Base-by-base conservation (phyloP, 108 stramenopile species). In the Nitzschia palea region DNA sequence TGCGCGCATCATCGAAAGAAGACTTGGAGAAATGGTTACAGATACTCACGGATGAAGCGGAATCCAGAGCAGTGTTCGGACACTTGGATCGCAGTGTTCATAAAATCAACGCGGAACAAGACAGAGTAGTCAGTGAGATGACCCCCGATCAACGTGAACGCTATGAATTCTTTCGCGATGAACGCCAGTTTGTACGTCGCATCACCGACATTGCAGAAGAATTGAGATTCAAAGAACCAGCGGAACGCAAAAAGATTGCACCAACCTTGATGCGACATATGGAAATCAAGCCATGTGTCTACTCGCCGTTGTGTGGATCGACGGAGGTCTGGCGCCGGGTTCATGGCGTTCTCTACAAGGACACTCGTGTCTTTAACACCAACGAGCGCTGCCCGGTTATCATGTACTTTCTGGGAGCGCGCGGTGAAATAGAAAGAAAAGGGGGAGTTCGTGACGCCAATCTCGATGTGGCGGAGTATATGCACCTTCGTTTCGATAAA, bases 371-470 rank as follows among this genome's bases (percentile, higher is more conserved):
- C 1, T 98, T 99, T 74, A 96, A 91, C 65, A 99, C 97, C 9
- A 97, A 96, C 66, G 98, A 91, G 63, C 80, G 98, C 14, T 96
- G 95, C 65, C 98, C 98, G 5, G 83, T 92, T 43, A 82, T 99
- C 47, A 94, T 98, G 85, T 86, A 91, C 73, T 97, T 98, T 82
- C 79, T 94, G 27, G 80, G 86, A 29, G 76, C 76, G 55, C 87
- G 88, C 27, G 94, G 92, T 29, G 89, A 90, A 62, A 22, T 59
- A n/a, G 59, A 62, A 31, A 34, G 60, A 3, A 48, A 56, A 45
- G 44, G 14, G 31, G 43, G 55, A 35, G 17, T 62, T n/a, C 67
- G 60, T 18, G 86, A 96, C 58, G 80, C 74, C 18, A 90, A 93
- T 43, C 60, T 95, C 22, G 98, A 99, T 65, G 95, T 97, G 9